phyloP scores from a whole-genome alignment of 768 basidiomycete genomes.

The Fibroporia radiculosa region DNA sequence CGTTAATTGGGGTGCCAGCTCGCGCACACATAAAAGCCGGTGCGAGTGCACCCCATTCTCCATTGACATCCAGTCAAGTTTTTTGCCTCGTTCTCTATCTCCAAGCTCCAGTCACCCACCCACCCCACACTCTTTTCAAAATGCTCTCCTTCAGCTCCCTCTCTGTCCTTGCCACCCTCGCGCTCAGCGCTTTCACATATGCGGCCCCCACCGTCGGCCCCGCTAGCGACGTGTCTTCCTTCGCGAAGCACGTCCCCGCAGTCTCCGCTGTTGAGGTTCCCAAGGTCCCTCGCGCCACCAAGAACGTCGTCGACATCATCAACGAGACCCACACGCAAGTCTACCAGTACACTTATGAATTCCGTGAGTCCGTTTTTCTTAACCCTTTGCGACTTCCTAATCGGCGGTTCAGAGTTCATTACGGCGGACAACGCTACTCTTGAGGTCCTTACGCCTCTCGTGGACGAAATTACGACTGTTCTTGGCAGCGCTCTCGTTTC shows the following conservation, averaged over 20 bases:
- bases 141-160: constrained; percentile 30
- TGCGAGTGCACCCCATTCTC: neutral
- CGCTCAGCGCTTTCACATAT: constrained; percentile 15
- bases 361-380: constrained; percentile 21
- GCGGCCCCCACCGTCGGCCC: constrained; percentile 10
- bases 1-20: neutral
- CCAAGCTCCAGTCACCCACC: constrained; percentile 4
- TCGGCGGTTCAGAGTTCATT: constrained; percentile 17
- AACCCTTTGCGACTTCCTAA: neutral
- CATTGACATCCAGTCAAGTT: constrained; percentile 15
- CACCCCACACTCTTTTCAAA: constrained; percentile 14
- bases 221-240: neutral
- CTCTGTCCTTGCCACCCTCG: constrained; percentile 19
- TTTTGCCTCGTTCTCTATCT: constrained; percentile 2
- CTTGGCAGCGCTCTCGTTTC: constrained; percentile 17
- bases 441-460: constrained; percentile 14
- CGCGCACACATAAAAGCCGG: neutral
- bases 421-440: constrained; percentile 19
- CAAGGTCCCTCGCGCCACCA: constrained; percentile 12
- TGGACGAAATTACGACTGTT: constrained; percentile 18
- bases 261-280: constrained; percentile 2
- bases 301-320: constrained; percentile 23
- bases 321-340: constrained; percentile 11
- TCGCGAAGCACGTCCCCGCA: neutral
- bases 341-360: constrained; percentile 7